Conservation (phyloP, 768 basidiomycete species). For the Trichaptum fuscoviolaceum region DNA sequence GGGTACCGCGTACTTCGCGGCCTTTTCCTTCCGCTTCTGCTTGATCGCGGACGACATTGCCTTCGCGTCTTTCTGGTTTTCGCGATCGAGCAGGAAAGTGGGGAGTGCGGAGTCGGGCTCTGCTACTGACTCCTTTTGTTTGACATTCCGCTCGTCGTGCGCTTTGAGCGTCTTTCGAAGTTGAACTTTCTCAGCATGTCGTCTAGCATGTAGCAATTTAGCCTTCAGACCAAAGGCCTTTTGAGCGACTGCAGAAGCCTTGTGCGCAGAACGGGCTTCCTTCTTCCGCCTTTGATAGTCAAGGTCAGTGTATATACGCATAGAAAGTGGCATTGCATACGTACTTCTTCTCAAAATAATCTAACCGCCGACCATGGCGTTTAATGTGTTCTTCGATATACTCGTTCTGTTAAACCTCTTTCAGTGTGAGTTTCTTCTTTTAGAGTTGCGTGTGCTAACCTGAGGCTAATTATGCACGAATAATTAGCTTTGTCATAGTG, state of each 20-base stretch:
- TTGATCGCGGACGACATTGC: constrained; percentile 94
- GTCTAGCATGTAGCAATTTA: constrained; percentile 94
- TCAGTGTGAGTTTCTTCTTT: not conserved
- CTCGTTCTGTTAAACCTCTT: constrained; percentile 68
- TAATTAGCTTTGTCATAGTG: not conserved
- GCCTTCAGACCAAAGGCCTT: constrained; percentile 96
- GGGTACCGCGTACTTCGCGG: constrained; percentile 95
- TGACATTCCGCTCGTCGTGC: constrained; percentile 98
- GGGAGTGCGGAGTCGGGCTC: constrained; percentile 90
- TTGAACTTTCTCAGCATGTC: constrained; percentile 96
- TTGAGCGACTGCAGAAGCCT: constrained; percentile 79
- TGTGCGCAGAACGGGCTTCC: constrained; percentile 73
- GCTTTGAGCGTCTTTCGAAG: constrained; percentile 99
- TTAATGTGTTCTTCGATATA: constrained; percentile 99
- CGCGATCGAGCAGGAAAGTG: constrained; percentile 92
- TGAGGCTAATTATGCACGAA: not conserved
- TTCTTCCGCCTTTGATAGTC: constrained; percentile 60
- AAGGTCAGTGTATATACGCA: constrained; percentile 8
- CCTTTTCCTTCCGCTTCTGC: constrained; percentile 98
- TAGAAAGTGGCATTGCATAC: constrained; percentile 23
- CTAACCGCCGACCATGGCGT: constrained; percentile 91
- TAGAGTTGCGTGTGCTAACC: not conserved
- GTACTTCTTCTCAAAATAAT: constrained; percentile 93
- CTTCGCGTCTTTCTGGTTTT: constrained; percentile 98
- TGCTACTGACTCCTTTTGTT: constrained; percentile 80